Evolutionary conservation across 805 yeast species (phyloP).

Genomic region (Kuraishia capsulata): DNA sequence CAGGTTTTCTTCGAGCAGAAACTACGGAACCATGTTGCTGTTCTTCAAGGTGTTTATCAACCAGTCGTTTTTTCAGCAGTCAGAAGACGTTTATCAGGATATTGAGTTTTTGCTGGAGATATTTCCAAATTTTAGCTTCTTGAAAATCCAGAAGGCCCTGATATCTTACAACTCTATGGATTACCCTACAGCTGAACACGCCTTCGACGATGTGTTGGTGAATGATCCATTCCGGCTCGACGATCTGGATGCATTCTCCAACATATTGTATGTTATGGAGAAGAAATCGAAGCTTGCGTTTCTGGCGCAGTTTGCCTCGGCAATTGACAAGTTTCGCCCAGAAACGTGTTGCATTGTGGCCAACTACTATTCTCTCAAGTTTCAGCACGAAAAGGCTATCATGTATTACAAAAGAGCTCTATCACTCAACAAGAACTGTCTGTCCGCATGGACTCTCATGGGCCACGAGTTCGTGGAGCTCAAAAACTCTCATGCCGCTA

Average conservation of each 20-base stretch:
- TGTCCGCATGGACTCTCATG: conserved; percentile 96
- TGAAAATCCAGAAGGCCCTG: conserved; percentile 76
- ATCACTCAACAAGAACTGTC: conserved; percentile 65
- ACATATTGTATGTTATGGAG: conserved; percentile 90
- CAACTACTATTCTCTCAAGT: conserved; percentile 82
- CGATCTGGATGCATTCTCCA: conserved; percentile 90
- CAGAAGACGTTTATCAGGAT: conserved; percentile 37
- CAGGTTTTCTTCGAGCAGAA: conserved; percentile 18
- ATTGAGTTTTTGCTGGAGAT: conserved; percentile 38
- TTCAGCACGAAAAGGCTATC: conserved; percentile 92
- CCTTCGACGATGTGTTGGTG: conserved; percentile 66
- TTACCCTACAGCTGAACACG: conserved; percentile 66
- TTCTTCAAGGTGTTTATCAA: conserved; percentile 59
- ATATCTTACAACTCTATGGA: conserved; percentile 80
- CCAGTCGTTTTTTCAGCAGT: conserved; percentile 75
- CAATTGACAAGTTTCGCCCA: conserved; percentile 79
- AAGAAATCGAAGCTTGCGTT: conserved; percentile 75
- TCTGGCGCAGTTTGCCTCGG: conserved; percentile 77
- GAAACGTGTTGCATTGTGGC: conserved; percentile 95
- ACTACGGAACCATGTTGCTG: conserved; percentile 19
- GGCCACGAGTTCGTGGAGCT: conserved; percentile 98
- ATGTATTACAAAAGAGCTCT: conserved; percentile 88
- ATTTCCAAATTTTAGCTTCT: conserved; percentile 67
- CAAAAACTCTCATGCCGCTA: conserved; percentile 95
- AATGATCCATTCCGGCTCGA: conserved; percentile 83